Conservation (phyloP, 139 green algal genomes). For the Eudorina sp. region DNA sequence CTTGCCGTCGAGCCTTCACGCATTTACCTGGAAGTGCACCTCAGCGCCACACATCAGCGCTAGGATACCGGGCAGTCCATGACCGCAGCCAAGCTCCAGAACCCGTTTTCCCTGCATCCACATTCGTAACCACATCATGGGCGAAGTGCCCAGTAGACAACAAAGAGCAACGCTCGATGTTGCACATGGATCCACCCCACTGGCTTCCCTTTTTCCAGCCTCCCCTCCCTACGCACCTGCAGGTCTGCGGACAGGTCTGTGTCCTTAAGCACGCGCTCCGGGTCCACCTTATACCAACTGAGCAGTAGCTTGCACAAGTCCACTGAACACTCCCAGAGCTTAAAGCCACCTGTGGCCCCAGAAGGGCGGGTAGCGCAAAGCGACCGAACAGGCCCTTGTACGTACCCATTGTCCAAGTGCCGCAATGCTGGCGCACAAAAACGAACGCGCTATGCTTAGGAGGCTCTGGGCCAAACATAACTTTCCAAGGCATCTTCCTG, state of each 20-base stretch:
- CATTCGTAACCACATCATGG: too few relatives aligned
- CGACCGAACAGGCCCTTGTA: too few relatives aligned
- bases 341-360: conserved; percentile 95
- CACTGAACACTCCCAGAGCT: conserved; percentile 91
- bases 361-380: too few relatives aligned
- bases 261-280: background rate
- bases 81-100: conserved; percentile 93
- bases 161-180: too few relatives aligned
- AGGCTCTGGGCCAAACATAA: too few relatives aligned
- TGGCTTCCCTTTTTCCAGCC: background rate
- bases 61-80: conserved; percentile 91
- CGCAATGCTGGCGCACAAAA: too few relatives aligned
- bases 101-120: conserved; percentile 73
- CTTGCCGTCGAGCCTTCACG: background rate
- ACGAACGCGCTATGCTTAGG: too few relatives aligned
- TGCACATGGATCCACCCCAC: too few relatives aligned
- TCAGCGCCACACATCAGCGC: conserved; percentile 74
- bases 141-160: too few relatives aligned
- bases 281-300: conserved; percentile 46
- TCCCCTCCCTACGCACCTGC: conserved; percentile 12
- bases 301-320: conserved; percentile 84
- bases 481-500: too few relatives aligned
- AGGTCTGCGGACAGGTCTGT: background rate
- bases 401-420: too few relatives aligned
- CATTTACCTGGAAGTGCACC: conserved; percentile 79